These are phyloP conservation scores for Cyberlindnera euphorbiae DNA, from an alignment of 805 yeast genomes.

Conservation along the genomic window DNA sequence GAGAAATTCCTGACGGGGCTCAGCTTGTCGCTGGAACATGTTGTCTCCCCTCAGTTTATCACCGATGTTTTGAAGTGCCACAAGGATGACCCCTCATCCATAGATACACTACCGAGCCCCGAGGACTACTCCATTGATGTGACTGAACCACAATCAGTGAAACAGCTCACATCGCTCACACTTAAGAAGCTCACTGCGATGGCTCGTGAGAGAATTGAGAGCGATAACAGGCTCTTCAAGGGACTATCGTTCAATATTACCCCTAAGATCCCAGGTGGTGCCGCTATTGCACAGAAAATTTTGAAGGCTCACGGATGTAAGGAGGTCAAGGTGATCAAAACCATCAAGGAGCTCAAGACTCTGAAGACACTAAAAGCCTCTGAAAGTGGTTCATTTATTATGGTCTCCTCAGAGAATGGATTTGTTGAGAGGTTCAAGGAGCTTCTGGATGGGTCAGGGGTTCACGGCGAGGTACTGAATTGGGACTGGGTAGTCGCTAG, in stretches of 20 bases:
- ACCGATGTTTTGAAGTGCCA: slow-evolving; percentile 38
- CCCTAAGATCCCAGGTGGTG: slow-evolving; percentile 55
- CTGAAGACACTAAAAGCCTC: slow-evolving; percentile 16
- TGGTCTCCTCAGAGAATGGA: slow-evolving; percentile 32
- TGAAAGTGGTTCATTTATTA: slow-evolving; percentile 18
- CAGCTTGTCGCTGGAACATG: slow-evolving; percentile 44
- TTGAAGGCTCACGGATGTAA: slow-evolving; percentile 55
- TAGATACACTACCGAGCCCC: slow-evolving; percentile 21
- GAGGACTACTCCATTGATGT: slow-evolving; percentile 31
- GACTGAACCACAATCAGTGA: slow-evolving; percentile 30
- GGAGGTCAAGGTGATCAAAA: slow-evolving; percentile 26
- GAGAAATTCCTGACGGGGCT: slow-evolving; percentile 78
- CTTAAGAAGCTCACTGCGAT: slow-evolving; percentile 15
- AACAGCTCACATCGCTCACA: slow-evolving; percentile 25
- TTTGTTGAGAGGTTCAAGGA: slow-evolving; percentile 28
- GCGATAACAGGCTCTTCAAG: slow-evolving; percentile 37
- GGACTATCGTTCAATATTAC: slow-evolving; percentile 52
- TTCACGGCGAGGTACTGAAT: slow-evolving; percentile 36
- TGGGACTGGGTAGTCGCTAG: slow-evolving; percentile 64
- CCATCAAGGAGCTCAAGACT: slow-evolving; percentile 22
- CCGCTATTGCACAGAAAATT: slow-evolving; percentile 49
- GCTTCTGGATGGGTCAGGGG: slow-evolving; percentile 17
- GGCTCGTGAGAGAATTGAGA: slow-evolving; percentile 10
- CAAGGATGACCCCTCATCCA: slow-evolving; percentile 12
- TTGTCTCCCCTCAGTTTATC: slow-evolving; percentile 52